Base-by-base conservation (phyloP, 163 green algal species). In the Scenedesmus sp. region DNA sequence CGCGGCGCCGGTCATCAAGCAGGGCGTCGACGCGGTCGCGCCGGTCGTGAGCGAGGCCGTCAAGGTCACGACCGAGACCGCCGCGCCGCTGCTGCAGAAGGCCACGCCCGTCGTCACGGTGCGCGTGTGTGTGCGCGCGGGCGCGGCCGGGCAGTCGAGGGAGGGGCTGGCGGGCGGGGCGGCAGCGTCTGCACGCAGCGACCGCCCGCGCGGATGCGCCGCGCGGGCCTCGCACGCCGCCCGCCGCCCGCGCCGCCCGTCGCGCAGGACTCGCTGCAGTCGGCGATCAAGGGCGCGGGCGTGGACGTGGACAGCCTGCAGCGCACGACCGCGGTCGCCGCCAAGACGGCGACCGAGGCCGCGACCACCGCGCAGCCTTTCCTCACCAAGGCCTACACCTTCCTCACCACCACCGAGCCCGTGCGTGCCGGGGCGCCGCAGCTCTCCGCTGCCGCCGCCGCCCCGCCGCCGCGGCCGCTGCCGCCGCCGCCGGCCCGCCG, bases 1-100 rank as follows among this genome's bases (percentile, higher is more conserved):
- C 53, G 90, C 87, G 18, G 83, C 88, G 6, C 92, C 92, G 10
- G 85, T 89, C 3, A 78, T 94, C n/a, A 90, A 93, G 83, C 72
- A 85, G 60, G 90, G 81, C 2, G 74, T 88, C 20, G 85, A 91
- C 17, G 79, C 79, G 2, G 90, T 88, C 0, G 63, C 85, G 13
- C 92, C 92, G 2, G 86, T 92, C 17, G 84, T 94, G 1, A 75
- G 88, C 53, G 71, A 88, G 53, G 88, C 83, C 18, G 72, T 87
- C 2, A 86, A 88, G 33, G 80, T 80, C 13, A 89, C 86, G 0
- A 75, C 65, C 1, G 85, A 93, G 33, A 78, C 85, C 28, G 90
- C 88, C 2, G 63, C 44, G 22, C 89, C 92, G 22, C 86, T 78
- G n/a, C 11, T 94, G 63, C 80, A 88, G 60, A 85, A 83, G 26